Evolutionary conservation across 805 yeast species (phyloP).

Genomic region (Pichia insulana): DNA sequence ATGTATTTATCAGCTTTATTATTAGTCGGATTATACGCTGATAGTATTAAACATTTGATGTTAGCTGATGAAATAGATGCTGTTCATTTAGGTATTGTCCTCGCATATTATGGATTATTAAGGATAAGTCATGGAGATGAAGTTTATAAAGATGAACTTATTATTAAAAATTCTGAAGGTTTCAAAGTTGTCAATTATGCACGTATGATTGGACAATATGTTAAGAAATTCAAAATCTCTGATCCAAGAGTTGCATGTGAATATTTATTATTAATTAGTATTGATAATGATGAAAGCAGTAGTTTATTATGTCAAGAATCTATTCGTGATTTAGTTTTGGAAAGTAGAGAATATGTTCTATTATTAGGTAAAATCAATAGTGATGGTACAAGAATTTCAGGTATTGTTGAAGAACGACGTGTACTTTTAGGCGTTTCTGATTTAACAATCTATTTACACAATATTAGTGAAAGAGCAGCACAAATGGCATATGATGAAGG

Average conservation of each 20-base stretch:
- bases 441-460: constrained; percentile 51
- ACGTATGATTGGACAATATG: constrained; percentile 67
- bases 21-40: constrained; percentile 72
- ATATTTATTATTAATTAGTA: constrained; percentile 64
- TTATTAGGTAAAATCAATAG: constrained; percentile 76
- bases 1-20: constrained; percentile 67
- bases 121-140: constrained; percentile 28
- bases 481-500: constrained; percentile 87
- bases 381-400: constrained; percentile 72
- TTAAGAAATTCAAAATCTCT: constrained; percentile 71
- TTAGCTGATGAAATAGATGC: constrained; percentile 70
- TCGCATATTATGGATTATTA: constrained; percentile 65
- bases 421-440: constrained; percentile 49
- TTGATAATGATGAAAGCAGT: constrained; percentile 37
- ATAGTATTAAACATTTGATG: constrained; percentile 60
- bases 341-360: constrained; percentile 74
- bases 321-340: constrained; percentile 72
- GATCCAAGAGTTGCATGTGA: constrained; percentile 92
- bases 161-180: constrained; percentile 23
- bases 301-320: constrained; percentile 63
- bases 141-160: constrained; percentile 20
- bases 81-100: constrained; percentile 79
- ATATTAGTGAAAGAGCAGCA: constrained; percentile 80
- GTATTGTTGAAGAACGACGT: constrained; percentile 74
- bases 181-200: constrained; percentile 38